Base-by-base conservation (phyloP, 75 land plant species). In the Pseudotsuga menziesii region DNA sequence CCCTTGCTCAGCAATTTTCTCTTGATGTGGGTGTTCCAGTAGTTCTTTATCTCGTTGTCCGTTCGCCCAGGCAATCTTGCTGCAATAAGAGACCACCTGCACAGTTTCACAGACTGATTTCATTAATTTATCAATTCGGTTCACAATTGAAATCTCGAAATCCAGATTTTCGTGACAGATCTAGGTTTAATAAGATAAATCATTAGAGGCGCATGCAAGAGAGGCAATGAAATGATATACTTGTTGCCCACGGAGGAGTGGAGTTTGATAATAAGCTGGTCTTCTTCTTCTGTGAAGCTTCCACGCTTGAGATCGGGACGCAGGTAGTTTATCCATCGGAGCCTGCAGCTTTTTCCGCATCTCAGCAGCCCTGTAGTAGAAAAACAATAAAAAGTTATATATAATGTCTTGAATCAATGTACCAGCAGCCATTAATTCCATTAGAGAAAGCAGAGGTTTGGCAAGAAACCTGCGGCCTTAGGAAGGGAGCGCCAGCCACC, bases 51-150 rank as follows among this genome's bases (percentile, higher is more conserved):
- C 72, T 75, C 76, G 27, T 75, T 75, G 72, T 75, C 76, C 2
- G 76, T 75, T 15, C 76, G 69, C 35, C 76, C 76, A 2, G 76
- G 76, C 73, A 75, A 75, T 61, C 41, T 61, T 16, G 44, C 54
- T 16, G 78, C 78, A 72, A 77, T 77, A 20, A 61, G 78, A 41
- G 78, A 77, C 78, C 78, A 77, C 13, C 78, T 77, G 78, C 14
- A 2, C 9, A 17, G 27, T 48, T 48, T 48, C 54, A 48, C 54
- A 48, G 54, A 9, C 54, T 48, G 11, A 11, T 8, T 11, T 9
- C 1, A 29, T 29, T 29, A 29, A 29, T 29, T 2, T 48, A 48
- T 13, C 69, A 64, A 14, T 64, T 64, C 69, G 16, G 19, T 35
- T 0, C 15, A 64, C 4, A 14, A 64, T 27, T 32, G 17, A 14